These are phyloP conservation scores for Phytopythium helicoides DNA, from an alignment of 352 stramenopile species.

Conservation along the genomic window DNA sequence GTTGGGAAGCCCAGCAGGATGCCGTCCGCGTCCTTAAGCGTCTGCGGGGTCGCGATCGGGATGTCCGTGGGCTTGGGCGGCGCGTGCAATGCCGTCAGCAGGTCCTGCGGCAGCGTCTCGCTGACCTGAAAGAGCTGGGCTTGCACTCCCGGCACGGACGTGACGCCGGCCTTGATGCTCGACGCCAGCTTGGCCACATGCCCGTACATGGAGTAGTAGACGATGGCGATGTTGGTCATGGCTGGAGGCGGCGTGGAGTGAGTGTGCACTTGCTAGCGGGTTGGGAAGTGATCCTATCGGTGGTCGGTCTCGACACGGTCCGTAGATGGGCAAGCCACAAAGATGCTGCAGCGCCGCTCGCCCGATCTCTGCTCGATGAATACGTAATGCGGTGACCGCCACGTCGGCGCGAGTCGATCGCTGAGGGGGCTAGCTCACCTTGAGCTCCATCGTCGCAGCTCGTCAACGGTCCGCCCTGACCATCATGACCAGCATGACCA, in stretches of 20 bases:
- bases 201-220: slow-evolving; percentile 86
- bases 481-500: no score
- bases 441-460: no score
- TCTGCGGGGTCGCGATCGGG: slow-evolving; percentile 52
- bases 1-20: slow-evolving; percentile 84
- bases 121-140: slow-evolving; percentile 62
- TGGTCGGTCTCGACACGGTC: no score
- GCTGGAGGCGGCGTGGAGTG: background rate
- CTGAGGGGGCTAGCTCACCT: no score
- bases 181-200: slow-evolving; percentile 71
- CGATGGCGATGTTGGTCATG: slow-evolving; percentile 67
- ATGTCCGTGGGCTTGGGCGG: slow-evolving; percentile 49
- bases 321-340: no score
- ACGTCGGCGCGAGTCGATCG: no score
- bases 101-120: slow-evolving; percentile 73
- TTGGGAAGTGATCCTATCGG: no score
- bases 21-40: slow-evolving; percentile 69
- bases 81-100: slow-evolving; percentile 70
- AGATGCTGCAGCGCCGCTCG: no score
- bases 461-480: no score
- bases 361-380: no score
- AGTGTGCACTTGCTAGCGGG: background rate
- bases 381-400: no score
- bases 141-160: slow-evolving; percentile 44
- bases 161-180: slow-evolving; percentile 59